Base-by-base conservation (phyloP, 2,329 filamentous ascomycete genomes). In the Bipolaris zeicola region DNA sequence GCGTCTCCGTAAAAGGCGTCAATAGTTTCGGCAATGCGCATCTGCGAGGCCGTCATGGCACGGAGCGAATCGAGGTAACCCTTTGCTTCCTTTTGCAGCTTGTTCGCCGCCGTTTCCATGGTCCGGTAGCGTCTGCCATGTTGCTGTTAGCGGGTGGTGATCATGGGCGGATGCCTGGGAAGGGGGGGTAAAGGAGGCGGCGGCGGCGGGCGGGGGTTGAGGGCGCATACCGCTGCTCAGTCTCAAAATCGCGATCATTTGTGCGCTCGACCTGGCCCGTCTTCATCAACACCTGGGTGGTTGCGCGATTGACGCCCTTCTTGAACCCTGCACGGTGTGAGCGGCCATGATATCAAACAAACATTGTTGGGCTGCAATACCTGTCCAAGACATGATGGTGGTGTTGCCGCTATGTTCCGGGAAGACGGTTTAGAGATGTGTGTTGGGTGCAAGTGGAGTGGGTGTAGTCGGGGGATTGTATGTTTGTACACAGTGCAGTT, bases 261-360 rank as follows among this genome's bases (percentile, higher is more conserved):
- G 95, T 99, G 81, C 95, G 94, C 80, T 99, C 95, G 70, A 99
- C 96, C 82, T 98, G 95, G 58, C 95, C 91, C 87, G 67, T 96
- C 85, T 99, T 99, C 94, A 99, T 98, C 92, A 99, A 97, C 62
- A 98, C 94, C 88, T 97, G 93, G 81, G 96, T 99, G 79, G 94
- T 97, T 71, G 94, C 94, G 82, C 95, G 92, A 83, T 95, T 94
- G 82, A 98, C 93, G 87, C 96, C 96, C 79, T 96, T 96, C 82
- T 95, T 92, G 82, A 92, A 94, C 64, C 89, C 89, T 90, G 71
- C 34, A 60, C 26, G 26, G 22, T 41, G 61, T 74, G 49, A 76
- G 71, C 55, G 50, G 56, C 42, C 52, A 41, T 58, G 14, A 42
- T 50, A 22, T 63, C 37, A 38, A 33, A 45, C 28, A n/a, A 39